phyloP scores from a whole-genome alignment of 768 basidiomycete genomes.

The Paxillus ammoniavirescens region DNA sequence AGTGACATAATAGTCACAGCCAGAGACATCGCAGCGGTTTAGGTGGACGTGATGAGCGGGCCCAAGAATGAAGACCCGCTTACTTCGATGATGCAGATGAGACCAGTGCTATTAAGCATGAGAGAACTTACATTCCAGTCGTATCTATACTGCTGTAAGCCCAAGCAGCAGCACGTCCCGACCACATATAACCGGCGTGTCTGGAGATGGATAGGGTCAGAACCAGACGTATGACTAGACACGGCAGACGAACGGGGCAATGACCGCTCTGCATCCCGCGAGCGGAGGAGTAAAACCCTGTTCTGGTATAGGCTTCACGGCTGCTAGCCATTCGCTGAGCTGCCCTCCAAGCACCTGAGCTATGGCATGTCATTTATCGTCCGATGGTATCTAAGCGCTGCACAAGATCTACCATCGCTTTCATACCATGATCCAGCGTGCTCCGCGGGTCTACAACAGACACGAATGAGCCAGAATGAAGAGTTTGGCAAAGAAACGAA shows the following conservation, averaged over 20 bases:
- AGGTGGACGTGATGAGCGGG: slow-evolving; percentile 94
- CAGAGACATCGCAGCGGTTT: slow-evolving; percentile 81
- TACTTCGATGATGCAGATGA: slow-evolving; percentile 44
- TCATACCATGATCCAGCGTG: slow-evolving; percentile 95
- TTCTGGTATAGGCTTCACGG: slow-evolving; percentile 47
- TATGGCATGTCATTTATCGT: slow-evolving; percentile 30
- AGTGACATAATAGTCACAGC: slow-evolving; percentile 76
- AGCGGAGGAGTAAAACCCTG: slow-evolving; percentile 65
- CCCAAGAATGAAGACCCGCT: slow-evolving; percentile 91
- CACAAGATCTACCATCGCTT: slow-evolving; percentile 48
- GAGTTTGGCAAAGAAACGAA: background rate
- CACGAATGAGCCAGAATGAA: background rate
- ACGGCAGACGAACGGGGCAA: slow-evolving; percentile 76
- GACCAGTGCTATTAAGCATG: slow-evolving; percentile 2
- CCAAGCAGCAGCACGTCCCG: slow-evolving; percentile 93
- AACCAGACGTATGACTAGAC: background rate
- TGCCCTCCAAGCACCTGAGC: slow-evolving; percentile 57
- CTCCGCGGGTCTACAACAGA: slow-evolving; percentile 51
- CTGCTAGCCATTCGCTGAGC: slow-evolving; percentile 60
- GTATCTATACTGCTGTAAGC: slow-evolving; percentile 90
- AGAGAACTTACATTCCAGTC: slow-evolving; percentile 63
- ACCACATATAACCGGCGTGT: slow-evolving; percentile 95
- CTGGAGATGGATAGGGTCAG: slow-evolving; percentile 39
- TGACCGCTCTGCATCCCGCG: slow-evolving; percentile 77
- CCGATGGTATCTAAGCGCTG: slow-evolving; percentile 13